Base-by-base conservation (phyloP, 2,329 filamentous ascomycete species). In the Thelonectria blattea region DNA sequence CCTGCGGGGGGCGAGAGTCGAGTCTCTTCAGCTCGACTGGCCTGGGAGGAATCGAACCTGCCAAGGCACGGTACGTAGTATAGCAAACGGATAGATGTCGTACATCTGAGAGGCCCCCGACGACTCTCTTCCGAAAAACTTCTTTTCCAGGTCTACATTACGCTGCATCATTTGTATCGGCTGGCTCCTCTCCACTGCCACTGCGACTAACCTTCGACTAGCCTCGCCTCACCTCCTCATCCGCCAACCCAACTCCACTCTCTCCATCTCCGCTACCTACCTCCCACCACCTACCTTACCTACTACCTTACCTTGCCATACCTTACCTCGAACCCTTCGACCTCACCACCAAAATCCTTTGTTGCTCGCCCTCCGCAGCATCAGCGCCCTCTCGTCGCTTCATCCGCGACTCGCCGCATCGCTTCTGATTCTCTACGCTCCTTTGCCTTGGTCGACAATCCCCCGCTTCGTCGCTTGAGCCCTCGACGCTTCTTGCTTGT, bases 371-470 rank as follows among this genome's bases (percentile, higher is more conserved):
- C 63, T 64, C 52, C 49, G 53, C 56, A 55, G 42, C 62, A 51
- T 60, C 56, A 51, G 51, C 58, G 60, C 15, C 56, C 30, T 61
- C 61, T 47, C 62, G 63, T 68, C 54, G 56, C 56, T 57, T 27
- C 53, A 45, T 55, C 52, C 42, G 56, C 55, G 51, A 37, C 53
- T 55, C 47, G 59, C 59, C 58, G 58, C 60, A 64, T 63, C 61
- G 56, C 47, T 54, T 70, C 62, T 65, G 50, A 58, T 70, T 71
- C 69, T 71, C 63, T 63, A 71, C 69, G 56, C 67, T 71, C 69
- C 69, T 71, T 69, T 65, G 59, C 62, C 65, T 59, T 54, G 46
- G 52, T 61, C 49, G 27, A 47, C 46, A 45, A 37, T 39, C 46
- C 45, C 52, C 57, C 54, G 42, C 60, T 43, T 51, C 57, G 56